A percentile compares a stretch with the other conserved stretches of the same genome.
Conservation (phyloP, 108 stramenopile species). For the Bacterosira constricta region DNA sequence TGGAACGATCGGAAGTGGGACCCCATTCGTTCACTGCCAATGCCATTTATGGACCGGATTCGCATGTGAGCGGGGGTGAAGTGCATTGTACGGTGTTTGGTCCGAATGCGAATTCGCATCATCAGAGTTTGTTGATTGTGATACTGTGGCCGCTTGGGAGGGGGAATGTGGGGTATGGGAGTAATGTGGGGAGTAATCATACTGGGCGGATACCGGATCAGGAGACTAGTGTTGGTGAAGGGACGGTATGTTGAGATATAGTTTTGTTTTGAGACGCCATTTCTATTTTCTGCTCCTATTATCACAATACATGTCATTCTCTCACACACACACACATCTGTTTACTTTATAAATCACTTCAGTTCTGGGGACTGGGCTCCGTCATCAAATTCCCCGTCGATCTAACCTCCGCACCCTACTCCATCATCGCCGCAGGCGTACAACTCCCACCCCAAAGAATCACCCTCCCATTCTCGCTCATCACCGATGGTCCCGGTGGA, state of each 20-base stretch:
- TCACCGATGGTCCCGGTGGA: slow-evolving; percentile 54
- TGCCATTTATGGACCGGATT: slow-evolving; percentile 84
- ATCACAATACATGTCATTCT: no score
- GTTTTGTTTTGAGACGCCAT: neutral
- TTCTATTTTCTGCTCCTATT: neutral
- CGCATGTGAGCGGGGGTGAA: slow-evolving; percentile 83
- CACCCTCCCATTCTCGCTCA: slow-evolving; percentile 87
- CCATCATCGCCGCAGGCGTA: slow-evolving; percentile 91
- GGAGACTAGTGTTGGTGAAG: slow-evolving; percentile 90
- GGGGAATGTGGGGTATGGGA: slow-evolving; percentile 96
- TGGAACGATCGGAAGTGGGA: slow-evolving; percentile 72
- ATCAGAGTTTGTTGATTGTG: slow-evolving; percentile 89
- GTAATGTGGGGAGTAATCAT: slow-evolving; percentile 95
- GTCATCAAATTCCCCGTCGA: slow-evolving; percentile 93
- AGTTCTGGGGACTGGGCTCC: slow-evolving; percentile 88
- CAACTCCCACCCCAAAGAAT: slow-evolving; percentile 87
- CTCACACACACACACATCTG: no score
- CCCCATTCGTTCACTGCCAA: slow-evolving; percentile 69
- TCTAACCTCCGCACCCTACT: slow-evolving; percentile 83
- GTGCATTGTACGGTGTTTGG: slow-evolving; percentile 82
- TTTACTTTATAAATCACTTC: neutral
- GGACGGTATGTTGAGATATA: slow-evolving; percentile 39
- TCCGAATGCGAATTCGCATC: slow-evolving; percentile 90
- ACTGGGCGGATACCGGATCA: slow-evolving; percentile 95
- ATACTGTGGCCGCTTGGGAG: slow-evolving; percentile 91